Evolutionary conservation across 1,284 basidiomycete genomes (phyloP), one percentile per base, ranked within the genome.

Genomic region (Cryptococcus sp.): DNA sequence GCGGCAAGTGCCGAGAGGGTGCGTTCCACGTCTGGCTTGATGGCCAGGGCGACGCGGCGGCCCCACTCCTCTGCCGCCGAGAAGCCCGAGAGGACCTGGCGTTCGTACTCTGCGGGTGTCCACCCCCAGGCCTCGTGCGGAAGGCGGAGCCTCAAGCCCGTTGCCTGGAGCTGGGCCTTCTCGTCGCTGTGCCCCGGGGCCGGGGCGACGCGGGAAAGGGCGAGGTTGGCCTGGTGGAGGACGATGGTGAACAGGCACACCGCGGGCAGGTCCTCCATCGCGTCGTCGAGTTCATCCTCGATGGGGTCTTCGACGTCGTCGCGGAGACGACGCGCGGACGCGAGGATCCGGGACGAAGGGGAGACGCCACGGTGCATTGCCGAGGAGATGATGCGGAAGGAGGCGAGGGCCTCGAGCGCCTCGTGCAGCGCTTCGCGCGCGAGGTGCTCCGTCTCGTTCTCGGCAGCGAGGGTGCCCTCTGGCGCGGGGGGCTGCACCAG

Each of bases 401-500:
- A 77, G 21, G 66, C 62, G 28, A 79, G 55, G 1, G 77, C 77
- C 62, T 79, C 77, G 24, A 74, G 38, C 5, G 77, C 77, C 60
- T 79, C 77, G 48, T 69, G 65, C 7, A 78, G 62, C 0, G 77
- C 77, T 61, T 78, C 77, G 18, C 77, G 63, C 3, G 77, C 77
- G 45, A 78, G 68, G 53, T 73, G 67, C 58, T 76, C 75, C 6
- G 61, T 63, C n/a, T 65, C 63, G 50, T 70, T 62, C 28, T 70
- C 69, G 57, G 74, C 72, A 3, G 61, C 53, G 2, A 51, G 42
- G 20, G 62, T 53, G 1, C 55, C 61, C 1, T 64, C 64, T 23
- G 70, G 69, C 12, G 66, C 57, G 37, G 67, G 75, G 15, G 71
- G 68, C 52, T 73, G 74, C 24, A 79, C 76, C 6, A 79, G 65